phyloP scores from a whole-genome alignment of 2,329 filamentous ascomycete species.

The Aspergillus sp. region DNA sequence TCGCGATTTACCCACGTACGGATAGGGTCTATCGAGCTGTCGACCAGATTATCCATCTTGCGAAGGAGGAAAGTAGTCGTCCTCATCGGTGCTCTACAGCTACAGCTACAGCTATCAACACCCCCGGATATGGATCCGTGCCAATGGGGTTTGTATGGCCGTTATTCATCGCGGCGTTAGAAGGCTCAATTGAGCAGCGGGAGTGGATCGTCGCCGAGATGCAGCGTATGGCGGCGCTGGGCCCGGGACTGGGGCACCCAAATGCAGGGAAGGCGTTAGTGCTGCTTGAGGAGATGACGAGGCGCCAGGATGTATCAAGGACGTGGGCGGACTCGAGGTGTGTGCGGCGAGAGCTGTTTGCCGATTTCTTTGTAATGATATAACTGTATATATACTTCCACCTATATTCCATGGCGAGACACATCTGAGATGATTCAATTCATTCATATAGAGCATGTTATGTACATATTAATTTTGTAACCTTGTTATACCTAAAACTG shows the following conservation, averaged over 20 bases:
- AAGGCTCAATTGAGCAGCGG: slow-evolving; percentile 32
- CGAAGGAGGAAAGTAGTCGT: slow-evolving; percentile 23
- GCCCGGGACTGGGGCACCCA: slow-evolving; percentile 25
- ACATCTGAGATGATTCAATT: too few relatives aligned
- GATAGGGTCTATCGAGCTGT: slow-evolving; percentile 37
- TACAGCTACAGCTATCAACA: too few relatives aligned
- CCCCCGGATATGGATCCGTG: slow-evolving; percentile 5
- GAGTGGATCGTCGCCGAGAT: slow-evolving; percentile 35
- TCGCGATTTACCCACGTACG: slow-evolving; percentile 38
- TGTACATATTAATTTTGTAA: not conserved
- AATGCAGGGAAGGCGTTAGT: slow-evolving; percentile 31
- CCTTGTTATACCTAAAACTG: slow-evolving; percentile 26
- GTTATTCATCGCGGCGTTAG: slow-evolving; percentile 34
- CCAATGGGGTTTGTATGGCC: slow-evolving; percentile 37
- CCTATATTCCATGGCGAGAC: not conserved
- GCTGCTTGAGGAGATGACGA: slow-evolving; percentile 35
- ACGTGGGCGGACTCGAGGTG: slow-evolving; percentile 36
- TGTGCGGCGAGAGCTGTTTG: slow-evolving; percentile 35
- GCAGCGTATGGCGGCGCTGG: slow-evolving; percentile 28
- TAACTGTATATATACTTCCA: slow-evolving; percentile 1
- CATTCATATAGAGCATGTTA: not conserved
- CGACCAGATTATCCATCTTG: slow-evolving; percentile 36
- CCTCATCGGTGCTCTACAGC: not conserved
- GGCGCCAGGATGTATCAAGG: slow-evolving; percentile 33
- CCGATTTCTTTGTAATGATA: slow-evolving; percentile 36